These are phyloP conservation scores for Fusarium oligoseptatum DNA, from an alignment of 2,329 filamentous ascomycete species.

Conservation along the genomic window DNA sequence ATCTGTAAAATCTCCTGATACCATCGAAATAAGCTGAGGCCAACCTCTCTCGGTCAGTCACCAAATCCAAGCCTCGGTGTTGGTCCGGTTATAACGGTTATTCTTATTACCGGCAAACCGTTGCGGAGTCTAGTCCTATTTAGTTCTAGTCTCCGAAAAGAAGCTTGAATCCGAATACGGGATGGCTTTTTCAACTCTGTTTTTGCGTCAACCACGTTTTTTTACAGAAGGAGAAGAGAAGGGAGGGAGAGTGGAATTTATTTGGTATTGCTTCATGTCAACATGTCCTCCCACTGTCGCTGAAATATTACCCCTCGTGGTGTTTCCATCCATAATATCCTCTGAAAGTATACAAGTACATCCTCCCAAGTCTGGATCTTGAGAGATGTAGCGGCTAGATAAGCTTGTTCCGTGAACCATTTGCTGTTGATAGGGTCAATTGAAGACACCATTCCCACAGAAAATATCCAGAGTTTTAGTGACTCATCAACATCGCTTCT, in stretches of 20 bases:
- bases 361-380: slow-evolving; percentile 32
- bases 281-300: slow-evolving; percentile 29
- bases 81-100: not conserved
- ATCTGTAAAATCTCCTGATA: not conserved
- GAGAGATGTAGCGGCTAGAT: slow-evolving; percentile 10
- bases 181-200: not conserved
- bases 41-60: not conserved
- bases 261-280: slow-evolving; percentile 14
- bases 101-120: not conserved
- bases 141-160: slow-evolving; percentile 51
- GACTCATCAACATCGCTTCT: slow-evolving; percentile 30
- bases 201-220: not conserved
- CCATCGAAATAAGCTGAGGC: not conserved
- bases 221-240: not conserved
- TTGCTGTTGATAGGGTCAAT: slow-evolving; percentile 42
- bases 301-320: slow-evolving; percentile 25
- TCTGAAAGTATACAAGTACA: slow-evolving; percentile 23
- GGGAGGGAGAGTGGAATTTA: not conserved
- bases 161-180: slow-evolving; percentile 31
- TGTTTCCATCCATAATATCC: slow-evolving; percentile 36
- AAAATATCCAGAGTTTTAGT: slow-evolving; percentile 58
- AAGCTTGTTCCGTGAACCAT: slow-evolving; percentile 49
- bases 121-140: slow-evolving; percentile 39
- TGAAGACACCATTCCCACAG: slow-evolving; percentile 56
- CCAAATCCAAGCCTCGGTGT: not conserved